A percentile compares a stretch with the other conserved stretches of the same genome.
Conservation (phyloP, 768 basidiomycete species). For the Xerocomus brunneocitrinus region DNA sequence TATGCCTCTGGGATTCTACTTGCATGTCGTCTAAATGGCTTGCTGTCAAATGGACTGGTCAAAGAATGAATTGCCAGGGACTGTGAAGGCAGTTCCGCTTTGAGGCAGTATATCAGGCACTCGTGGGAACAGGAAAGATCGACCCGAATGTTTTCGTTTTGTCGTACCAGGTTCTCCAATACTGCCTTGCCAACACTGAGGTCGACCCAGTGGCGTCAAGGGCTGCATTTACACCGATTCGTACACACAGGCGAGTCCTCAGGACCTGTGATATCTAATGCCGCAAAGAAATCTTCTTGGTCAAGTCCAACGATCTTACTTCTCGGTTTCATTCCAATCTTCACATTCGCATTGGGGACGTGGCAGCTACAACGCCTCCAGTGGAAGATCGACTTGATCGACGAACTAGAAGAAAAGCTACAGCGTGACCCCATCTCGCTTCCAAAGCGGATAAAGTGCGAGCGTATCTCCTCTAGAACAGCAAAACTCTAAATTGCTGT, state of each 20-base stretch:
- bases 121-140: constrained; percentile 19
- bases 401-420: constrained; percentile 89
- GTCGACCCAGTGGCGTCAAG: constrained; percentile 7
- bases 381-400: constrained; percentile 94
- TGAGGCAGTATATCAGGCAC: constrained; percentile 6
- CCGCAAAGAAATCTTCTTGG: constrained; percentile 54
- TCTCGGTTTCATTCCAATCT: constrained; percentile 81
- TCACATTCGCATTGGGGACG: constrained; percentile 83
- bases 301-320: constrained; percentile 68
- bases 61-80: background rate
- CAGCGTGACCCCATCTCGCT: constrained; percentile 71
- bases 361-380: constrained; percentile 93
- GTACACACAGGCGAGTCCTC: constrained; percentile 16
- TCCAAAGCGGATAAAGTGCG: constrained; percentile 84
- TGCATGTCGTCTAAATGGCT: constrained; percentile 18
- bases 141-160: constrained; percentile 17
- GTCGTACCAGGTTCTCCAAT: constrained; percentile 12
- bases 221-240: constrained; percentile 6
- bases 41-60: constrained; percentile 1
- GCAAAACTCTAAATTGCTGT: constrained; percentile 16
- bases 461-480: constrained; percentile 18
- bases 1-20: constrained; percentile 14
- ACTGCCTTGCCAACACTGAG: constrained; percentile 4
- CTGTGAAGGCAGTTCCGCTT: background rate
- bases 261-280: constrained; percentile 39